Evolutionary conservation across 2,329 filamentous ascomycete species (phyloP).

Genomic region (Plenodomus lindquistii): DNA sequence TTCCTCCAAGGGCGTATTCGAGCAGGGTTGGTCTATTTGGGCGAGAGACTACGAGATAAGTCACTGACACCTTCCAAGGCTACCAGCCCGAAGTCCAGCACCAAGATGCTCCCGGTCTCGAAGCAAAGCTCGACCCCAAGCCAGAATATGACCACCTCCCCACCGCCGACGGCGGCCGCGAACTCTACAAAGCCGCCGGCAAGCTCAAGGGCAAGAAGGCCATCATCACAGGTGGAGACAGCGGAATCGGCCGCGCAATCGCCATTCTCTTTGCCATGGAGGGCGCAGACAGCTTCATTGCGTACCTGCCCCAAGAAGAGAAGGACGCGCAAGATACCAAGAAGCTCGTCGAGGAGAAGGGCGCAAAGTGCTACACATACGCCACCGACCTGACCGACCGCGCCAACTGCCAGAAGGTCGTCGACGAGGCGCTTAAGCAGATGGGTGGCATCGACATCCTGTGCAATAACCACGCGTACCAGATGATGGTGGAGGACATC

Average conservation of each 20-base stretch:
- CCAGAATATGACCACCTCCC: slow-evolving; percentile 69
- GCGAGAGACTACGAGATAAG: neutral
- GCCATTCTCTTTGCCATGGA: slow-evolving; percentile 81
- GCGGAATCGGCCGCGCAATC: slow-evolving; percentile 75
- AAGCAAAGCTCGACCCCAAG: slow-evolving; percentile 60
- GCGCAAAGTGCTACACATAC: slow-evolving; percentile 66
- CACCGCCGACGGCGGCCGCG: slow-evolving; percentile 67
- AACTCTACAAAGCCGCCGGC: slow-evolving; percentile 73
- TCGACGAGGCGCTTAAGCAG: slow-evolving; percentile 67
- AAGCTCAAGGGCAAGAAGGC: slow-evolving; percentile 77
- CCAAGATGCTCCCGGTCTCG: slow-evolving; percentile 57
- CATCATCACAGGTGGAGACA: slow-evolving; percentile 80
- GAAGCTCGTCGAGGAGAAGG: slow-evolving; percentile 68
- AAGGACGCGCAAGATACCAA: slow-evolving; percentile 76
- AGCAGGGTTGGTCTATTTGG: slow-evolving; percentile 30
- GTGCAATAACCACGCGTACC: slow-evolving; percentile 72
- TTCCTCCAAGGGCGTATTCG: slow-evolving; percentile 41
- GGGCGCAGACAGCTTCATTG: slow-evolving; percentile 73
- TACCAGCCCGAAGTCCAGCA: slow-evolving; percentile 55
- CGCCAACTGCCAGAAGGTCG: slow-evolving; percentile 70
- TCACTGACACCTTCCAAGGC: slow-evolving; percentile 37
- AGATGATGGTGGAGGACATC: slow-evolving; percentile 75
- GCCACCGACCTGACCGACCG: slow-evolving; percentile 66
- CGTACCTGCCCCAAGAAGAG: slow-evolving; percentile 76
- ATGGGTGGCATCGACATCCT: slow-evolving; percentile 75